Base-by-base conservation (phyloP, 2,329 filamentous ascomycete species). In the Septoria petroselini region DNA sequence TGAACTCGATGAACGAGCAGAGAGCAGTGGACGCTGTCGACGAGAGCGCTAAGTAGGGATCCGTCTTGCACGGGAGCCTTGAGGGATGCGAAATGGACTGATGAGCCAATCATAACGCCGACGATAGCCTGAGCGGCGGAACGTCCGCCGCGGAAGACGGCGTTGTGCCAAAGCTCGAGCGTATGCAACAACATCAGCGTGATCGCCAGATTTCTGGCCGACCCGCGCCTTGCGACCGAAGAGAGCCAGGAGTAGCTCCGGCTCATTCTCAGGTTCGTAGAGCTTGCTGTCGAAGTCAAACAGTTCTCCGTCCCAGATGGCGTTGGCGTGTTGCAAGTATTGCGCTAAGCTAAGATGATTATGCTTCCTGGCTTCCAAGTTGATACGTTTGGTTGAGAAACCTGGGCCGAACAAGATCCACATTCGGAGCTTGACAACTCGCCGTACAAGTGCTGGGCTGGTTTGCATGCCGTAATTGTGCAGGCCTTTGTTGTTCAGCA, bases 1-100 rank as follows among this genome's bases (percentile, higher is more conserved):
- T 69, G 56, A 81, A 79, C 63, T 61, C 58, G 31, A 50, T 62
- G 54, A 65, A 61, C 45, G 66, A 68, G 62, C 64, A 67, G 57
- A 49, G 48, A 42, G 64, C 65, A 23, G 57, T 67, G 25, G 62
- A 68, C 53, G 63, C 65, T 30, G 52, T 66, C 35, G 63, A 65
- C 11, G 58, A 50, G 7, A 14, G 21, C 17, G 46, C 50, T 12
- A 41, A 48, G 25, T 45, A 46, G 41, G 27, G 19, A 7, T 50
- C 41, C 38, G 4, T n/a, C 5, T 7, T 17, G 39, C 21, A 30
- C 23, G 17, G 37, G 11, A 9, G 11, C 7, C 15, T 1, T 8
- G 39, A 34, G 21, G n/a, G 12, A 58, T 27, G 12, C 55, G 53
- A 25, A 59, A 58, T 4, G 49, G 53, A 49, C 57, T 61, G 19